Conservation (phyloP, 306 rosid species). For the Fagus crenata region DNA sequence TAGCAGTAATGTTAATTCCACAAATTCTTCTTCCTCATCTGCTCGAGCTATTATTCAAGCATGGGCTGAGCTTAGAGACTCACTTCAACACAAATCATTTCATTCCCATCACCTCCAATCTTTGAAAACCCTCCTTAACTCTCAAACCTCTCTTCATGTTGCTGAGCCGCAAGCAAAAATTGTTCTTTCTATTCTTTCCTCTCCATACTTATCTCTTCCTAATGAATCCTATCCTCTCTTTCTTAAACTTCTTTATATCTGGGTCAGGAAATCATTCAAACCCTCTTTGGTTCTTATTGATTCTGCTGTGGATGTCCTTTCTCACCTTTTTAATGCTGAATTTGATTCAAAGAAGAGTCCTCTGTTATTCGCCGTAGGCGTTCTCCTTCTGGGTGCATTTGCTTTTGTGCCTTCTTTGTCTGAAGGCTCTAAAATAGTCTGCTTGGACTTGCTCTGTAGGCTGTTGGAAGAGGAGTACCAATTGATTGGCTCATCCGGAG, state of each 20-base stretch:
- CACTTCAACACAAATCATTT: constrained; percentile 49
- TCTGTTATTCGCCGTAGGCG: constrained; percentile 45
- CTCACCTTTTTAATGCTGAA: constrained; percentile 35
- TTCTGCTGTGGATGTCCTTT: constrained; percentile 45
- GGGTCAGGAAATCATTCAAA: constrained; percentile 72
- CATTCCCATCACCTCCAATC: constrained; percentile 49
- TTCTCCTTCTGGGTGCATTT: constrained; percentile 65
- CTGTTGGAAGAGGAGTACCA: constrained; percentile 41
- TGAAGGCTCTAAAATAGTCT: constrained; percentile 44
- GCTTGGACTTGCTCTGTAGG: constrained; percentile 52
- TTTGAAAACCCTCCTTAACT: constrained; percentile 59
- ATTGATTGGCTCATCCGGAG: constrained; percentile 38
- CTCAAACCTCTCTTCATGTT: constrained; percentile 70
- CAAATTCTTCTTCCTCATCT: constrained; percentile 41
- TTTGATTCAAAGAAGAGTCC: constrained; percentile 39
- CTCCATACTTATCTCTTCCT: constrained; percentile 47
- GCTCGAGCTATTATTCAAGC: constrained; percentile 81
- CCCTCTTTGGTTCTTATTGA: constrained; percentile 51
- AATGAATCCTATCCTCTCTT: constrained; percentile 50
- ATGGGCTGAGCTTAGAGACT: constrained; percentile 71
- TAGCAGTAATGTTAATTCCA: constrained; percentile 29
- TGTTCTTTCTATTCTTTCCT: constrained; percentile 59
- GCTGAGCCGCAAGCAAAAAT: constrained; percentile 85
- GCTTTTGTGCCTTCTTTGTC: constrained; percentile 54
- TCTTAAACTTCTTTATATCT: constrained; percentile 65